Evolutionary conservation across 169 alveolate genomes (phyloP).

Genomic region (Plasmodium falciparum): DNA sequence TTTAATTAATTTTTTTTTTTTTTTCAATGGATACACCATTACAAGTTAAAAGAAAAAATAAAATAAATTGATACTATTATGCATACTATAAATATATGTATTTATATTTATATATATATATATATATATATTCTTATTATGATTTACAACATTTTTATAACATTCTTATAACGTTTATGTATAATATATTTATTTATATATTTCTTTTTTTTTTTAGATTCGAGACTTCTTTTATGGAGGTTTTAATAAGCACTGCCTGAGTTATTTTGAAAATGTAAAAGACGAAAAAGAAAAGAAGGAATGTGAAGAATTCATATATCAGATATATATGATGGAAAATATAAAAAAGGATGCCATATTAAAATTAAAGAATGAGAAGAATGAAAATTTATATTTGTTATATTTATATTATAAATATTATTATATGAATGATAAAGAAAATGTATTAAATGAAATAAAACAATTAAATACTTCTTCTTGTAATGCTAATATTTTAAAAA

Average conservation of each 20-base stretch:
- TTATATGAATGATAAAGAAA: slow-evolving; percentile 39
- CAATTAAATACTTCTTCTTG: slow-evolving; percentile 21
- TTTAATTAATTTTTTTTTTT: no score
- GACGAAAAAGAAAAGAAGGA: slow-evolving; percentile 31
- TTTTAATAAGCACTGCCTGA: slow-evolving; percentile 46
- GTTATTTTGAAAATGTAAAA: slow-evolving; percentile 19
- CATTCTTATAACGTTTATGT: no score
- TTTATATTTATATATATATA: slow-evolving; percentile 17
- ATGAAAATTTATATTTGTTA: slow-evolving; percentile 42
- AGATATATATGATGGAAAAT: slow-evolving; percentile 56
- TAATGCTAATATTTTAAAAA: slow-evolving; percentile 51
- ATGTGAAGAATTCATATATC: slow-evolving; percentile 67
- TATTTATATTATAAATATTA: slow-evolving; percentile 54
- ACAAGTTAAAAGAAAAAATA: no score
- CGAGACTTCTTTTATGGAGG: slow-evolving; percentile 71
- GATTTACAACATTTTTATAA: neutral
- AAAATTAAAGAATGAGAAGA: slow-evolving; percentile 32
- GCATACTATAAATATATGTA: neutral
- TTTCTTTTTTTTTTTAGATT: slow-evolving; percentile 13
- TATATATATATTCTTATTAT: neutral
- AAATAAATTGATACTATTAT: no score
- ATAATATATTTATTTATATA: slow-evolving; percentile 1
- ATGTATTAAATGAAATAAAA: slow-evolving; percentile 30
- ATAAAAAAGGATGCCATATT: slow-evolving; percentile 29
- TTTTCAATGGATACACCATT: no score